Evolutionary conservation across 148 eudicot species (phyloP), one percentile per base, ranked within the genome.

Genomic region (Chenopodium album): DNA sequence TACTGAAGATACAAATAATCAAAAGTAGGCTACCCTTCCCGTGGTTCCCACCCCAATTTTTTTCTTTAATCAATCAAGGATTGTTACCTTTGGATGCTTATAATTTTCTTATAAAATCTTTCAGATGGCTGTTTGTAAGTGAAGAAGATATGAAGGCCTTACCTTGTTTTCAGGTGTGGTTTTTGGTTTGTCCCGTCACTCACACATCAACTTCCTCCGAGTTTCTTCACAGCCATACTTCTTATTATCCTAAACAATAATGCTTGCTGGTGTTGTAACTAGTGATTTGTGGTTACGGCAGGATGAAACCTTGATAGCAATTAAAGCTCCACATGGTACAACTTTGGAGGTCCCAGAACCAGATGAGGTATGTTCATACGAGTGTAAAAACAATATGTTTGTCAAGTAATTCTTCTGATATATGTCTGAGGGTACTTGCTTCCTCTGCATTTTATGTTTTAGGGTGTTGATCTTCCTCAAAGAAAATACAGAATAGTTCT

Each of bases 271-370:
- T 62, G 7, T 62, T 56, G 62, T 14, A 54, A 22, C 66, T 62
- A 6, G 26, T 62, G 23, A 22, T 67, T 67, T 26, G 71, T 67
- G 62, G 62, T 85, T 78, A 20, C 85, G 59, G n/a, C 90, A 95
- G 99, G 88, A 92, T 88, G 97, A 96, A 88, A 96, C 99, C 50
- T 86, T 96, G 77, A 92, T 96, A 82, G 99, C 99, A 79, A 85
- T 96, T 65, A 94, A 96, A 88, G 98, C 99, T 83, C 99, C 99
- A 68, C 99, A 96, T 86, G 99, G 98, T 54, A 94, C 99, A 73
- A 96, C 98, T 22, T 90, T 96, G 82, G 99, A 96, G 90, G 99
- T 96, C 73, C 99, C 99, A 76, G 95, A 95, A 84, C 99, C 99
- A 37, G 96, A 95, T 73, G 84, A 81, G 84, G 99, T 91, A 87